phyloP scores from a whole-genome alignment of 768 basidiomycete genomes.

The Glaciozyma antarctica region DNA sequence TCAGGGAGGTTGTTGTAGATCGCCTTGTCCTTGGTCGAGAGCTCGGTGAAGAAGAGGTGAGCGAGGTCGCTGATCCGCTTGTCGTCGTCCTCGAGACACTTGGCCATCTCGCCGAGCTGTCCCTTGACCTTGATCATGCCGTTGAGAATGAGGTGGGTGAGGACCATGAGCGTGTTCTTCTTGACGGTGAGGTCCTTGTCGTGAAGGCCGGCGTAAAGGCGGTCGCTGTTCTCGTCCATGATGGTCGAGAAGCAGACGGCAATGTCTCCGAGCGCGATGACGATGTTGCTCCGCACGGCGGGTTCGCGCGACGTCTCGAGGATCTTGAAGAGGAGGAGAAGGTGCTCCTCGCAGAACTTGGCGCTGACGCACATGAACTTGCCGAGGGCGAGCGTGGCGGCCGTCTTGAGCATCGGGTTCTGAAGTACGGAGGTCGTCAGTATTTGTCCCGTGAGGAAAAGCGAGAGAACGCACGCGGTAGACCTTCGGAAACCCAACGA shows the following conservation, averaged over 20 bases:
- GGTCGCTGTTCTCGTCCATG: constrained; percentile 92
- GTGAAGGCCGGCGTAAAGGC: constrained; percentile 85
- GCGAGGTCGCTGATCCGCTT: constrained; percentile 80
- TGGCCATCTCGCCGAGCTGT: constrained; percentile 99
- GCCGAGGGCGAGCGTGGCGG: constrained; percentile 78
- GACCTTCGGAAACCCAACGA: constrained; percentile 79
- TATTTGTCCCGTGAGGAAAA: neutral
- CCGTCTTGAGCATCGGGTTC: constrained; percentile 77
- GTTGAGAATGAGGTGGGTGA: constrained; percentile 70
- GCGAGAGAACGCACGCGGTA: constrained; percentile 58
- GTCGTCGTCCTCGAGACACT: constrained; percentile 89
- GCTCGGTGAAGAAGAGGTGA: constrained; percentile 93
- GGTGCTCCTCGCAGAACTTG: constrained; percentile 82
- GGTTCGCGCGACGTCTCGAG: constrained; percentile 84
- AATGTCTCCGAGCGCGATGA: constrained; percentile 94
- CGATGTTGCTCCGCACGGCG: constrained; percentile 86
- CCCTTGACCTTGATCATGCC: constrained; percentile 99
- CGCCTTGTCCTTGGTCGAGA: constrained; percentile 95
- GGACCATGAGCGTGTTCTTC: constrained; percentile 98
- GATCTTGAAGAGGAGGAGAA: constrained; percentile 82
- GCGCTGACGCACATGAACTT: constrained; percentile 95
- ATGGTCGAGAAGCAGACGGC: constrained; percentile 96
- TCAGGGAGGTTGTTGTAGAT: constrained; percentile 98
- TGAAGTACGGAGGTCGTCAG: constrained; percentile 38
- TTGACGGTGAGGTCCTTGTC: constrained; percentile 82